Conservation (phyloP, 208 protist genomes). For the Wallacemonas rigidus region DNA sequence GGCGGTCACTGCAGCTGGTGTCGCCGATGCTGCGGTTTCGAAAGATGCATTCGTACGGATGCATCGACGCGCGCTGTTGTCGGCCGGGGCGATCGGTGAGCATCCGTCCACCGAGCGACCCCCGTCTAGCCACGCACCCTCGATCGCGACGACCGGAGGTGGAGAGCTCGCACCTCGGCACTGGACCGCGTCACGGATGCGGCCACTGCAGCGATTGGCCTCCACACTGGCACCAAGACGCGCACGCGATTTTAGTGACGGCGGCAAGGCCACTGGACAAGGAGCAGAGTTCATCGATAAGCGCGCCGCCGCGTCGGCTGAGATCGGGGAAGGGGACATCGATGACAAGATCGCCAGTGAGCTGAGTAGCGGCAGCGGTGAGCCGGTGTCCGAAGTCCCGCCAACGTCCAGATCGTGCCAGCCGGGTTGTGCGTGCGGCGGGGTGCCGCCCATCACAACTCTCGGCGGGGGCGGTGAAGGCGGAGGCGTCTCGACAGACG, state of each 20-base stretch:
- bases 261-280: not conserved
- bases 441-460: not conserved
- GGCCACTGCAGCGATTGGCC: no score
- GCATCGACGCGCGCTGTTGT: no score
- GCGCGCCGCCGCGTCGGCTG: not conserved
- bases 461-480: not conserved
- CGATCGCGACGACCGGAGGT: no score
- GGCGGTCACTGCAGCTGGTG: no score
- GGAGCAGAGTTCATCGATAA: not conserved
- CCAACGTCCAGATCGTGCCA: not conserved
- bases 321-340: not conserved
- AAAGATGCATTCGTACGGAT: no score
- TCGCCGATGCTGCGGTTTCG: no score
- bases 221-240: not conserved
- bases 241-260: not conserved
- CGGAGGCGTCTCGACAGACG: not conserved
- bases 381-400: not conserved
- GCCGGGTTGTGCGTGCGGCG: not conserved
- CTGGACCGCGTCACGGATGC: no score
- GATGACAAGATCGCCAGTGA: not conserved
- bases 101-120: no score
- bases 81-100: no score
- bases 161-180: no score
- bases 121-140: no score
- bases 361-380: not conserved